phyloP scores from a whole-genome alignment of 2,329 filamentous ascomycete genomes.

The Aphanoascus verrucosus region DNA sequence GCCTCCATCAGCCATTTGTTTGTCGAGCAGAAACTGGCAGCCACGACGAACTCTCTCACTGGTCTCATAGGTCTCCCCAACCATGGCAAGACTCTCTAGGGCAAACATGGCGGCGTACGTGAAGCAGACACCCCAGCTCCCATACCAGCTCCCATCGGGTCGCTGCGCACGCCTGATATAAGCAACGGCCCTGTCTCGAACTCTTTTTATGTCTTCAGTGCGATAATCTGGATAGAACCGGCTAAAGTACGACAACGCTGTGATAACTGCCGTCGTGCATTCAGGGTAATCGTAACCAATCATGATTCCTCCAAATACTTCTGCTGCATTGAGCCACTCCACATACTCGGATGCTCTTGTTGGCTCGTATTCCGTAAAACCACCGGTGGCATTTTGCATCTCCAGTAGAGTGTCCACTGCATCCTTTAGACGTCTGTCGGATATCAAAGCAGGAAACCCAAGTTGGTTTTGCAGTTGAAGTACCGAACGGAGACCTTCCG shows the following conservation, averaged over 20 bases:
- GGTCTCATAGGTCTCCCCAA: constrained; percentile 71
- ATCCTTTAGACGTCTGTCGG: constrained; percentile 69
- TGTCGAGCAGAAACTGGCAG: constrained; percentile 75
- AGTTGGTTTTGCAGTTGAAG: constrained; percentile 72
- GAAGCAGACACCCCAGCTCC: constrained; percentile 95
- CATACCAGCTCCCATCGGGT: constrained; percentile 89
- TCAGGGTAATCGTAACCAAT: constrained; percentile 97
- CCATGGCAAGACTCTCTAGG: constrained; percentile 68
- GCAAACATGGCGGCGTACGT: constrained; percentile 97
- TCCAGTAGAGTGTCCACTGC: constrained; percentile 82
- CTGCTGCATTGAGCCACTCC: constrained; percentile 84
- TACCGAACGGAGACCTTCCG: constrained; percentile 78
- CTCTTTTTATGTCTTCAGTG: constrained; percentile 58
- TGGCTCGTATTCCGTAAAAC: constrained; percentile 81
- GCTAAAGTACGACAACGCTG: constrained; percentile 70
- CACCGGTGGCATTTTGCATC: constrained; percentile 79
- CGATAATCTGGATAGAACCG: constrained; percentile 75
- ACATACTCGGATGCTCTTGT: constrained; percentile 66
- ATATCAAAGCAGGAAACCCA: constrained; percentile 62
- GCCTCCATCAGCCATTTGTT: constrained; percentile 79
- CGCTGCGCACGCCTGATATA: constrained; percentile 76
- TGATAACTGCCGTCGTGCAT: constrained; percentile 91
- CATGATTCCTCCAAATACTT: constrained; percentile 96
- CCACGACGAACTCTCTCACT: constrained; percentile 60
- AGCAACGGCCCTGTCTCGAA: constrained; percentile 61